Evolutionary conservation across 2,329 filamentous ascomycete genomes (phyloP).

Genomic region (Fusarium pseudocircinatum): DNA sequence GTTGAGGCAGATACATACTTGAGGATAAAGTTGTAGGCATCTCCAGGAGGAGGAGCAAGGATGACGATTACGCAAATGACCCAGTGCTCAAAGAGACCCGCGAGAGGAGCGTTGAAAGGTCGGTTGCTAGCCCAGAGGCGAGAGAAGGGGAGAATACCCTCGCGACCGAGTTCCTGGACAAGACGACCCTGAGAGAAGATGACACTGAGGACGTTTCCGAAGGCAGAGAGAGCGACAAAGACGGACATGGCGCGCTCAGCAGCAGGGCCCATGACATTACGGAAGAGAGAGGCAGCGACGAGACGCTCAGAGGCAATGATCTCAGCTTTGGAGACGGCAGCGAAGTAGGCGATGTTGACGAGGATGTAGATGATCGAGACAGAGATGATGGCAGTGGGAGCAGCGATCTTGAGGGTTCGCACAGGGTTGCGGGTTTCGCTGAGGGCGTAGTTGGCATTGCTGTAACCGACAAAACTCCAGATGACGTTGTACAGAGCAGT

Average conservation of each 20-base stretch:
- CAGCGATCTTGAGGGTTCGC: conserved; percentile 72
- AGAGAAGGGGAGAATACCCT: conserved; percentile 72
- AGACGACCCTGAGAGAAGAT: conserved; percentile 75
- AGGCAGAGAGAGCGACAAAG: conserved; percentile 73
- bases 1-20: conserved; percentile 52
- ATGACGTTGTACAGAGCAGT: conserved; percentile 78
- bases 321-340: conserved; percentile 63
- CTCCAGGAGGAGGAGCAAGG: conserved; percentile 72
- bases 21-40: conserved; percentile 71
- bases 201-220: conserved; percentile 73
- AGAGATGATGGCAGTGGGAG: conserved; percentile 66
- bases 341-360: conserved; percentile 74
- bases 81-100: conserved; percentile 72
- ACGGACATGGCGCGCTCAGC: conserved; percentile 70
- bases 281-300: conserved; percentile 64
- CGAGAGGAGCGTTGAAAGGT: conserved; percentile 70
- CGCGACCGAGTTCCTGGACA: conserved; percentile 72
- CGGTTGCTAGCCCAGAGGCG: conserved; percentile 70
- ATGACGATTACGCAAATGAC: conserved; percentile 72
- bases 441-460: conserved; percentile 73
- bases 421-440: conserved; percentile 74
- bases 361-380: conserved; percentile 73
- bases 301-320: conserved; percentile 62
- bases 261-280: conserved; percentile 62
- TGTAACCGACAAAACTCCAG: conserved; percentile 75